Evolutionary conservation across 108 stramenopile genomes (phyloP).

Genomic region (Conticribra weissflogii): DNA sequence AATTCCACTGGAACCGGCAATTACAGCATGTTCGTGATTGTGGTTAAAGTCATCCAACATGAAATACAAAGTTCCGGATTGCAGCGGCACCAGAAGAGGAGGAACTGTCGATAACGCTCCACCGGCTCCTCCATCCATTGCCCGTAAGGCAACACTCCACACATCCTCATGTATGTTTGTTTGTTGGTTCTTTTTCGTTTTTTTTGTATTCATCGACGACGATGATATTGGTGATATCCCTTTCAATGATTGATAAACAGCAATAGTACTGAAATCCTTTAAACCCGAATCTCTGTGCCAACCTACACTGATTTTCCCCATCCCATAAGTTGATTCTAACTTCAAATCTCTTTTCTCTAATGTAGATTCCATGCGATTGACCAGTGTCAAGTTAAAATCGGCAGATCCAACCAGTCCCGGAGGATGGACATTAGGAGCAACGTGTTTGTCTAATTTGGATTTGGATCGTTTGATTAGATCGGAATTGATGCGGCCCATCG

Average conservation of each 20-base stretch:
- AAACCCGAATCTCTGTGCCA: constrained; percentile 93
- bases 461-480: constrained; percentile 41
- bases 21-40: constrained; percentile 80
- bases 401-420: constrained; percentile 50
- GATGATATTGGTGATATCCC: background rate
- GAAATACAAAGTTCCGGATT: constrained; percentile 79
- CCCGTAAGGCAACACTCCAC: constrained; percentile 78
- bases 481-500: constrained; percentile 56
- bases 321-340: constrained; percentile 51
- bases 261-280: constrained; percentile 72
- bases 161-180: too few relatives aligned
- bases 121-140: constrained; percentile 47
- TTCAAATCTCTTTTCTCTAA: constrained; percentile 53
- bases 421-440: constrained; percentile 31
- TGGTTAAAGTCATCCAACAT: constrained; percentile 91
- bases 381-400: constrained; percentile 80
- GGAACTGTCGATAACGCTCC: constrained; percentile 27
- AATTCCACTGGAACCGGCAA: constrained; percentile 54
- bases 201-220: constrained; percentile 11
- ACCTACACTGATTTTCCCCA: constrained; percentile 76
- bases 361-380: constrained; percentile 81
- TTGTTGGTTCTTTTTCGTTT: too few relatives aligned
- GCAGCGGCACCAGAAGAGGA: constrained; percentile 48
- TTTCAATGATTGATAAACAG: constrained; percentile 73
- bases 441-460: constrained; percentile 24